Base-by-base conservation (phyloP, 352 stramenopile species). In the Pythium scleroteichum region DNA sequence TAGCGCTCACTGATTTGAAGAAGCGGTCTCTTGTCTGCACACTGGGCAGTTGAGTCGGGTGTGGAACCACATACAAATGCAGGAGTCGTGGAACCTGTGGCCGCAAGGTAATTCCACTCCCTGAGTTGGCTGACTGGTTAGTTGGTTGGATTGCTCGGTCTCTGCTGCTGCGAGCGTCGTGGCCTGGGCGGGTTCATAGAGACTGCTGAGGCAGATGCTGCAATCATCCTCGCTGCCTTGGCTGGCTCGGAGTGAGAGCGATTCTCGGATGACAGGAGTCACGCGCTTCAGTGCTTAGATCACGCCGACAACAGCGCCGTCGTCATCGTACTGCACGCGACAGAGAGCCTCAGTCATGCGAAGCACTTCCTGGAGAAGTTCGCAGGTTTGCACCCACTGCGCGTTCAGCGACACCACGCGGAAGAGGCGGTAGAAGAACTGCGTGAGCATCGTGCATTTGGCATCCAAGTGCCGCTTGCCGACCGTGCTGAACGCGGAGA, bases 21-120 rank as follows among this genome's bases (percentile, higher is more conserved):
- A n/a, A n/a, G n/a, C n/a, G n/a, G n/a, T n/a, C n/a, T n/a, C n/a
- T n/a, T 62, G 60, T 19, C 60, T 44, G 38, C 82, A 91, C 38
- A 89, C 65, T 13, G 82, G 82, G 47, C 82, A 92, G 54, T 87
- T 87, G 19, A 88, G 64, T 0, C 69, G 68, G 26, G 79, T 64
- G 62, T 78, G 69, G 40, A 89, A 86, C 82, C 82, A 92, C 58
- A 79, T 62, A 39, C 75, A 88, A 33, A 92, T 76, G 57, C 82
- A 92, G 20, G 78, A 76, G 56, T 92, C 82, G 51, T 92, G 82
- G 69, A 90, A 92, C n/a, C 64, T 65, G 54, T 92, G 82, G 47
- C 82, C 82, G 52, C 82, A 92, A 14, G 61, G 44, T 7, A 92
- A 61, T 41, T 72, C 70, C 27, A 86, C 70, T n/a, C 42, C 69